A percentile compares a stretch with the other conserved stretches of the same genome.
Evolutionary conservation across 495 filamentous ascomycete species (phyloP).

Genomic region (Podospora conica): DNA sequence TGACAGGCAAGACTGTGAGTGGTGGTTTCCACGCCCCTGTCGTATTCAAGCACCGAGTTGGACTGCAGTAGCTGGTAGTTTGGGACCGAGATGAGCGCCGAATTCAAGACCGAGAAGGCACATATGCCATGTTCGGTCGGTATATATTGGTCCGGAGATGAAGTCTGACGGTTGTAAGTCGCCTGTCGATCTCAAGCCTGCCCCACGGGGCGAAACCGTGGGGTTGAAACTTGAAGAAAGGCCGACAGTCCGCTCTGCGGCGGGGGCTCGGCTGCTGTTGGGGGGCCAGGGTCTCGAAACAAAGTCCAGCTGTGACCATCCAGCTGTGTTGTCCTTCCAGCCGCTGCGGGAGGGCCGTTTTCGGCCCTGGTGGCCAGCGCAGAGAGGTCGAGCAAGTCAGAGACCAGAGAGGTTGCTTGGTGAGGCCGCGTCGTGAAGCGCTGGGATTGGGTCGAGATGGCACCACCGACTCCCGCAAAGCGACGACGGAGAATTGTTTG

Average conservation of each 20-base stretch:
- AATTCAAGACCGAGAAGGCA: neutral
- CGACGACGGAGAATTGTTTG: slow-evolving; percentile 8
- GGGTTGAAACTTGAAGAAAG: neutral
- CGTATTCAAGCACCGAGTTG: neutral
- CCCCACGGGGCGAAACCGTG: slow-evolving; percentile 6
- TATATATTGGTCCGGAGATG: neutral
- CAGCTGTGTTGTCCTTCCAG: slow-evolving; percentile 4
- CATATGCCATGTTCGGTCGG: neutral
- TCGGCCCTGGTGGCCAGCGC: slow-evolving; percentile 9
- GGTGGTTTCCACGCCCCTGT: neutral
- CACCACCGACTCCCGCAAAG: slow-evolving; percentile 5
- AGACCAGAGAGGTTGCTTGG: neutral
- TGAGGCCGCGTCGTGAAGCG: neutral
- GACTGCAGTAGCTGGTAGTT: neutral
- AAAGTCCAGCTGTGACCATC: slow-evolving; percentile 12
- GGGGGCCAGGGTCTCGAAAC: slow-evolving; percentile 13
- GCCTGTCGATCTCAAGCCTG: slow-evolving; percentile 18
- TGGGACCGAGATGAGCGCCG: neutral
- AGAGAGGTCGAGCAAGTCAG: slow-evolving; percentile 6
- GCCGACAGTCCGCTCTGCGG: neutral
- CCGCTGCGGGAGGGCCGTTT: slow-evolving; percentile 15
- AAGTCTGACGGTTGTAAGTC: neutral
- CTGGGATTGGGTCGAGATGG: slow-evolving; percentile 13
- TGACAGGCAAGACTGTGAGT: neutral
- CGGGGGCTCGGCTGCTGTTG: slow-evolving; percentile 13